Percentiles rank a stretch among this genome's conserved stretches.
phyloP scores from a whole-genome alignment of 768 basidiomycete species.

The Suillus clintonianus region DNA sequence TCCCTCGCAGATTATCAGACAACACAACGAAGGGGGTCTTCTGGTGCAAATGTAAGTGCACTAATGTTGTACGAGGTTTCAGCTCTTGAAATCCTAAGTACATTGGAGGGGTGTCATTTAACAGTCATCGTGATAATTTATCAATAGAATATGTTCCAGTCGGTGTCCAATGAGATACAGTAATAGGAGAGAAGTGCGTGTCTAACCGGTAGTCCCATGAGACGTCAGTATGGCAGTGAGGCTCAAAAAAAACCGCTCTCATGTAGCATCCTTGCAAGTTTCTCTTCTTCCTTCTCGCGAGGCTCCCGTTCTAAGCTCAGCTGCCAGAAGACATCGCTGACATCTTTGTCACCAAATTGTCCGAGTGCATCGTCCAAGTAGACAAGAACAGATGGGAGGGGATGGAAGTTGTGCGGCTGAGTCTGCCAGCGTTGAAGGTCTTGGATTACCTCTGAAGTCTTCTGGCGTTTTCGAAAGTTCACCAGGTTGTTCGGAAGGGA shows the following conservation, averaged over 20 bases:
- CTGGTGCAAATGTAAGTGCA: no score
- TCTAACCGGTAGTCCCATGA: not conserved
- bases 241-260: constrained; percentile 41
- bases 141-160: not conserved
- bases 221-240: not conserved
- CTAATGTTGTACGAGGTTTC: no score
- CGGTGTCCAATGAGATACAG: not conserved
- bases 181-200: not conserved
- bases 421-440: constrained; percentile 61
- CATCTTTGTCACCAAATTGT: constrained; percentile 35
- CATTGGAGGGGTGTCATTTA: not conserved
- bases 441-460: constrained; percentile 54
- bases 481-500: constrained; percentile 46
- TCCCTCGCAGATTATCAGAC: no score
- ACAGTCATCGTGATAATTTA: not conserved
- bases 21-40: no score
- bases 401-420: constrained; percentile 55
- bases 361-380: constrained; percentile 44
- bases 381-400: constrained; percentile 43
- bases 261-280: constrained; percentile 40
- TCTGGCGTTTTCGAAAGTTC: constrained; percentile 60
- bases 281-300: constrained; percentile 55
- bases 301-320: constrained; percentile 54
- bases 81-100: not conserved
- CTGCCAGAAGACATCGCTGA: constrained; percentile 42